Conservation (phyloP, 2,329 filamentous ascomycete species). For the Alternaria infectoria region DNA sequence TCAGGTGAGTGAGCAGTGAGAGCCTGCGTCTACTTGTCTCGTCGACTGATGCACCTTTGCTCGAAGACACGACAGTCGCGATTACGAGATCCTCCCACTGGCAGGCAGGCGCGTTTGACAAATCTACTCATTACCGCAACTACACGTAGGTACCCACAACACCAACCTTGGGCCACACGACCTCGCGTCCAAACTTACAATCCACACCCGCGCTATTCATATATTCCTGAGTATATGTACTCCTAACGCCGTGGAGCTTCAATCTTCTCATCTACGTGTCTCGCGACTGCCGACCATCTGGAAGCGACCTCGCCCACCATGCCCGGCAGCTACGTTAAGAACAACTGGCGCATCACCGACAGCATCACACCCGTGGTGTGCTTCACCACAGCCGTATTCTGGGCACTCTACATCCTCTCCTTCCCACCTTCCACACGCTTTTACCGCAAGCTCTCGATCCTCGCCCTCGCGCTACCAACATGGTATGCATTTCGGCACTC, state of each 20-base stretch:
- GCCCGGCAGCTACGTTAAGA: background rate
- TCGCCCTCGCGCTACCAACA: constrained; percentile 12
- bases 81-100: background rate
- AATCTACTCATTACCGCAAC: background rate
- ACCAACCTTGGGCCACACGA: background rate
- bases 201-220: background rate
- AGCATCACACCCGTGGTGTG: background rate
- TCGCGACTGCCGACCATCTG: background rate
- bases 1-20: background rate
- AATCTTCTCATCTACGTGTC: background rate
- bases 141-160: background rate
- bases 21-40: background rate
- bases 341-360: background rate
- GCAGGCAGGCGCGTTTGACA: background rate
- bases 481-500: constrained; percentile 18
- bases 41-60: background rate
- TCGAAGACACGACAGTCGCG: background rate
- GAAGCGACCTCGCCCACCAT: background rate
- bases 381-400: constrained; percentile 1
- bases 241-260: background rate
- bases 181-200: background rate
- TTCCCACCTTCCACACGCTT: constrained; percentile 14
- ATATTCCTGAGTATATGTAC: background rate
- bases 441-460: constrained; percentile 14
- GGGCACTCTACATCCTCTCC: constrained; percentile 21